Evolutionary conservation across 164 flowering plant species (phyloP), one percentile per base, ranked within the genome.

Genomic region (Vitis vinifera): DNA sequence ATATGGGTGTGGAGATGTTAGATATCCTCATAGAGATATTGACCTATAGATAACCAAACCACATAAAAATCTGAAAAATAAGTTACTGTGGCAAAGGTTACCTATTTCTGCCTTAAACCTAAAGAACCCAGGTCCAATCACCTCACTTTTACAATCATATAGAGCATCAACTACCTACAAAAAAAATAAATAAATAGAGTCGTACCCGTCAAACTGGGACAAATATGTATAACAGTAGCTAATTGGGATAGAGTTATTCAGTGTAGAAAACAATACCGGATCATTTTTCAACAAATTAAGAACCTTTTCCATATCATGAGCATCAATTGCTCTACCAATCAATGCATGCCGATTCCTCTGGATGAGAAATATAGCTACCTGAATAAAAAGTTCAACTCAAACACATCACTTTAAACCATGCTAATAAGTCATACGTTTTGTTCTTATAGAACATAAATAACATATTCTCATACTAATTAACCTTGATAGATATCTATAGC

Each of bases 21-120:
- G 44, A 37, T 37, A 37, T 37, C 44, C 44, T 37, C 8, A 37
- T 37, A 37, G 7, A 3, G 44, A 37, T 37, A 37, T 37, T 37
- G 44, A 37, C 44, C 44, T 37, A 2, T 37, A 6, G 44, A 37
- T 37, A 6, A 37, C 7, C 44, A 37, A 23, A 3, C 44, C 44
- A 37, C 7, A 37, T 37, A 6, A 16, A 23, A 57, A 57, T 9
- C 9, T 7, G 23, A 17, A 57, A n/a, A 57, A 19, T 16, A 57
- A 16, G 16, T 57, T 0, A 49, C 30, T 51, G 29, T 4, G 14
- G 56, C 62, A 75, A 71, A 60, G 17, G 19, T 81, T 61, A 96
- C 98, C 99, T 82, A 93, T 96, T 82, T 96, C 99, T 60, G 98
- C 99, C 78, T 96, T 96, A 73, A 96, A 96, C 73, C 99, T 82